These are phyloP conservation scores for Pseudogymnoascus sp. DNA, from an alignment of 2,329 filamentous ascomycete genomes.

Conservation along the genomic window DNA sequence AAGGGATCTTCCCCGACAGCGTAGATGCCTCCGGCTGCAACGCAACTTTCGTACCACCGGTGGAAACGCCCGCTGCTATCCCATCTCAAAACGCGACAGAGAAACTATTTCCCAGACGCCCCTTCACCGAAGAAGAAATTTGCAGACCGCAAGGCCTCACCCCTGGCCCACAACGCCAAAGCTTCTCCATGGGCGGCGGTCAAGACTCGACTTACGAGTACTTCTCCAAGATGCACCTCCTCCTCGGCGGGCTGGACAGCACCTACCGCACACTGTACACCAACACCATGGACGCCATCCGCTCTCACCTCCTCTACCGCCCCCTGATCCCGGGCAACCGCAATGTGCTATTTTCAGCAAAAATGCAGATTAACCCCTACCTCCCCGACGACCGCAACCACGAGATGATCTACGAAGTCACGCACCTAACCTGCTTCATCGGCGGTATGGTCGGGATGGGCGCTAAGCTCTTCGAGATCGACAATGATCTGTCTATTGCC, in stretches of 20 bases:
- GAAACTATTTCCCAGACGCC: not conserved
- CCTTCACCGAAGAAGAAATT: constrained; percentile 21
- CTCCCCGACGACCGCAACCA: constrained; percentile 29
- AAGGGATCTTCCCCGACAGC: constrained; percentile 71
- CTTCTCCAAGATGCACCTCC: constrained; percentile 60
- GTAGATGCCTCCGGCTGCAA: constrained; percentile 78
- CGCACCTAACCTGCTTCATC: constrained; percentile 59
- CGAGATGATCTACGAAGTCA: constrained; percentile 32
- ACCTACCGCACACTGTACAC: constrained; percentile 70
- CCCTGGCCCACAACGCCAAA: constrained; percentile 38
- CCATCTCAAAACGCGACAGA: not conserved
- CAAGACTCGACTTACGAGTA: constrained; percentile 68
- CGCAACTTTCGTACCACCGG: constrained; percentile 34
- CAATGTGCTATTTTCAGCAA: constrained; percentile 62
- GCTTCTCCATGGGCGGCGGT: constrained; percentile 49
- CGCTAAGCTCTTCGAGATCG: constrained; percentile 50
- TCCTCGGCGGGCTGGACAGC: constrained; percentile 63
- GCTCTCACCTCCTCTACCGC: constrained; percentile 66
- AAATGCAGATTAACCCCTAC: constrained; percentile 24
- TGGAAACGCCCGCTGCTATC: not conserved
- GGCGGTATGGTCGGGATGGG: constrained; percentile 63
- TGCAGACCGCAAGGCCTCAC: constrained; percentile 54
- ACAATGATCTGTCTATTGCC: constrained; percentile 52
- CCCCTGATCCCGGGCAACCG: constrained; percentile 61
- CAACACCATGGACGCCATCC: constrained; percentile 56